Percentiles rank a stretch among this genome's conserved stretches.
phyloP scores from a whole-genome alignment of 2,329 filamentous ascomycete genomes.

The Chaetomium globosum region DNA sequence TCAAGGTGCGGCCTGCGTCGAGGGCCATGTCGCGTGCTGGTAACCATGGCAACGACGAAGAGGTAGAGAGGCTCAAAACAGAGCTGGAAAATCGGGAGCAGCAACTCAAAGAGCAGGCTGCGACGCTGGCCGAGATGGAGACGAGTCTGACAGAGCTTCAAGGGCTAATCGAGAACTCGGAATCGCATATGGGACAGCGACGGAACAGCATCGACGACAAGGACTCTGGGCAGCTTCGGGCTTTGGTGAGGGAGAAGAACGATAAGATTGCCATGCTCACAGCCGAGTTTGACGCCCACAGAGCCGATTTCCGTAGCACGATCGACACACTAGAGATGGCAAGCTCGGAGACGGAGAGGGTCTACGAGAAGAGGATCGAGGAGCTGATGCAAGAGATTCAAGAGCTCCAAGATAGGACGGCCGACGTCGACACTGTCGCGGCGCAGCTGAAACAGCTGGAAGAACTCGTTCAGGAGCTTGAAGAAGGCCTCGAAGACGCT shows the following conservation, averaged over 20 bases:
- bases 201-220: constrained; percentile 63
- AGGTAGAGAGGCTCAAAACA: constrained; percentile 70
- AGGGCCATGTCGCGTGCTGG: constrained; percentile 45
- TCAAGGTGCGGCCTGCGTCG: constrained; percentile 57
- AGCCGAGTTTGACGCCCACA: constrained; percentile 89
- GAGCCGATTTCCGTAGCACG: constrained; percentile 93
- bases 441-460: constrained; percentile 92
- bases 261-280: constrained; percentile 94
- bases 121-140: constrained; percentile 86
- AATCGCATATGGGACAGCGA: constrained; percentile 44
- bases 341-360: constrained; percentile 89
- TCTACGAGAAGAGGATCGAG: constrained; percentile 92
- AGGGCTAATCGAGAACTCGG: constrained; percentile 64
- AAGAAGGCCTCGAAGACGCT: constrained; percentile 94
- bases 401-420: constrained; percentile 77
- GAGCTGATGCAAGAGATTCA: constrained; percentile 81
- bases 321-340: constrained; percentile 96
- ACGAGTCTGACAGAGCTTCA: constrained; percentile 77
- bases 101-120: constrained; percentile 85
- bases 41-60: constrained; percentile 60
- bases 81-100: constrained; percentile 82
- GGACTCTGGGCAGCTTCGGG: constrained; percentile 74
- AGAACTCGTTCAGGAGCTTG: constrained; percentile 92
- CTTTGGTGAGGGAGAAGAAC: constrained; percentile 89
- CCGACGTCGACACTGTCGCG: constrained; percentile 90